A percentile compares a stretch with the other conserved stretches of the same genome.
phyloP scores from a whole-genome alignment of 2,329 filamentous ascomycete species.

The Neopestalotiopsis sp. region DNA sequence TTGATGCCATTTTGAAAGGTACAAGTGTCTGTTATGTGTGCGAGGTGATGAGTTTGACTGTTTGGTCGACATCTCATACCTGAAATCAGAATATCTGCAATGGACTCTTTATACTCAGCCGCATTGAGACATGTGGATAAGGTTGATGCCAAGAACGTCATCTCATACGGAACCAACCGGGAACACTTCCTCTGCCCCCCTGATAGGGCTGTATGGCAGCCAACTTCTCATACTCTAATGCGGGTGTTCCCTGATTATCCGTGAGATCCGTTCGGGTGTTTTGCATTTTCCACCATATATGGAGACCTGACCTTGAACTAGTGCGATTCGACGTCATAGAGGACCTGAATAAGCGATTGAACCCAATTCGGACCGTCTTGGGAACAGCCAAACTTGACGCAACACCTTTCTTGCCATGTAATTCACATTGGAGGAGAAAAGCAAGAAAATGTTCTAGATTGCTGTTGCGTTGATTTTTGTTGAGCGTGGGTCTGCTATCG shows the following conservation, averaged over 20 bases:
- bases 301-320: neutral
- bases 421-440: neutral
- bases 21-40: neutral
- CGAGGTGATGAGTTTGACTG: neutral
- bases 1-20: neutral
- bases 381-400: neutral
- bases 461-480: neutral
- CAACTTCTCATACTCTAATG: neutral
- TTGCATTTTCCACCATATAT: neutral
- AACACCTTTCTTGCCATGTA: neutral
- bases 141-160: constrained; percentile 15
- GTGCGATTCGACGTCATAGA: neutral
- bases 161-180: neutral
- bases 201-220: neutral
- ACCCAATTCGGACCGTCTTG: neutral
- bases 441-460: neutral
- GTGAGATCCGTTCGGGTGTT: neutral
- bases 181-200: neutral
- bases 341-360: constrained; percentile 1
- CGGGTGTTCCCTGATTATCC: neutral
- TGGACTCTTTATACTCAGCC: constrained; percentile 4
- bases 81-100: neutral
- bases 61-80: neutral
- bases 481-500: neutral
- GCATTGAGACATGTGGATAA: constrained; percentile 5